These are phyloP conservation scores for Candida sp. DNA, from an alignment of 1,139 yeast genomes.

Conservation along the genomic window DNA sequence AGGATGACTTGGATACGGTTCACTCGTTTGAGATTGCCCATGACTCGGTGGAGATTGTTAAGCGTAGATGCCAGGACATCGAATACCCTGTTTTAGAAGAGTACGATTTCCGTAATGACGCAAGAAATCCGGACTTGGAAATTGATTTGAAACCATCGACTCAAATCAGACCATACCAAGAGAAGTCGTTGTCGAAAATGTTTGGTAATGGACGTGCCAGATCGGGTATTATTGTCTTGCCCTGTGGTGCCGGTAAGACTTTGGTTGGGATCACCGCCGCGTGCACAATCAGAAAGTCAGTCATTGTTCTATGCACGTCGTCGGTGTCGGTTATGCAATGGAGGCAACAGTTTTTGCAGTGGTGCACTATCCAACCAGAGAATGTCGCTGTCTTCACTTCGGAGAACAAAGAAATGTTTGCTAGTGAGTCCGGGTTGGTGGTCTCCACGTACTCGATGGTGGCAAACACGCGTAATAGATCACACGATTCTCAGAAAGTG, in stretches of 20 bases:
- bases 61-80: slow-evolving; percentile 94
- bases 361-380: slow-evolving; percentile 99
- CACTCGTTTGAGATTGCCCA: slow-evolving; percentile 94
- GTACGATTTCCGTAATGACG: slow-evolving; percentile 95
- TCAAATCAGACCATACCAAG: slow-evolving; percentile 97
- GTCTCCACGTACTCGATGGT: slow-evolving; percentile 99
- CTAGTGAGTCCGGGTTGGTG: slow-evolving; percentile 94
- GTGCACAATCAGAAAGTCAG: slow-evolving; percentile 94
- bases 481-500: slow-evolving; percentile 98
- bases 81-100: slow-evolving; percentile 98
- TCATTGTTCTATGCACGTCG: slow-evolving; percentile 94
- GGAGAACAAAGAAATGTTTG: slow-evolving; percentile 95
- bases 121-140: slow-evolving; percentile 87
- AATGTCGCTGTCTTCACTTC: slow-evolving; percentile 97
- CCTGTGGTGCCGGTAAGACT: slow-evolving; percentile 99
- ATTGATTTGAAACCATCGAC: slow-evolving; percentile 97
- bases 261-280: slow-evolving; percentile 99
- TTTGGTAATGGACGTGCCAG: slow-evolving; percentile 99
- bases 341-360: slow-evolving; percentile 97
- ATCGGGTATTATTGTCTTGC: slow-evolving; percentile 96
- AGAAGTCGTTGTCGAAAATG: slow-evolving; percentile 94
- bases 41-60: slow-evolving; percentile 91
- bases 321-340: slow-evolving; percentile 99
- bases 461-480: slow-evolving; percentile 95
- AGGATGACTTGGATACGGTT: slow-evolving; percentile 91